Evolutionary conservation across 108 stramenopile species (phyloP), one percentile per base, ranked within the genome.

Genomic region (Cyclotella sp.): DNA sequence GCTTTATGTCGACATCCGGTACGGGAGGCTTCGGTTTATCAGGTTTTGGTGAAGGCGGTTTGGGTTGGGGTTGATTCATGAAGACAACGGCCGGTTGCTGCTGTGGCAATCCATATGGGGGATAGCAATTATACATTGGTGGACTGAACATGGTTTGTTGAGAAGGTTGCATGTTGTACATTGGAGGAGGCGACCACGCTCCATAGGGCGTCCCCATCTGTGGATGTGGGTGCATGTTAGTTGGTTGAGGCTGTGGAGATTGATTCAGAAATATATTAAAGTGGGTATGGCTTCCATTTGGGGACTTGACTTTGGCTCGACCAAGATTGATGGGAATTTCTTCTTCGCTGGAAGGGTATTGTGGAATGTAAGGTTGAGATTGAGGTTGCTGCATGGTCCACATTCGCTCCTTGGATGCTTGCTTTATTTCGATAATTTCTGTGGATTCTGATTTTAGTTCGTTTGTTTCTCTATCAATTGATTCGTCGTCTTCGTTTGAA

Each of bases 321-420:
- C 63, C 63, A 61, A 61, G 11, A 55, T 55, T 55, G 34, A 62
- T 45, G 3, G 63, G 63, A 21, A 64, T 64, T 22, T 64, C 63
- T 5, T 64, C 44, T 29, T 64, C 63, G 6, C 13, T 27, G 29
- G 34, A 15, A 1, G 60, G n/a, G 34, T 39, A 39, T 46, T 46
- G 18, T 9, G 63, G 43, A 46, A 64, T 46, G 26, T 64, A 64
- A 13, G 63, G 63, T 24, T 64, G 63, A n/a, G 40, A 16, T 5
- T 39, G 41, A 19, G 61, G 40, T 12, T 1, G 22, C 34, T 61
- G 60, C 63, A 64, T 64, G 42, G 63, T 21, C 44, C 45, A 64
- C 63, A 64, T 64, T 61, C 3, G 60, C n/a, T 12, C 11, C 22
- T 55, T n/a, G 22, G 21, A 26, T 1, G 47, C 15, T n/a, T 9